Percentiles rank a stretch among this genome's conserved stretches.
Evolutionary conservation across 805 yeast species (phyloP).

Genomic region (Teunomyces cretensis): DNA sequence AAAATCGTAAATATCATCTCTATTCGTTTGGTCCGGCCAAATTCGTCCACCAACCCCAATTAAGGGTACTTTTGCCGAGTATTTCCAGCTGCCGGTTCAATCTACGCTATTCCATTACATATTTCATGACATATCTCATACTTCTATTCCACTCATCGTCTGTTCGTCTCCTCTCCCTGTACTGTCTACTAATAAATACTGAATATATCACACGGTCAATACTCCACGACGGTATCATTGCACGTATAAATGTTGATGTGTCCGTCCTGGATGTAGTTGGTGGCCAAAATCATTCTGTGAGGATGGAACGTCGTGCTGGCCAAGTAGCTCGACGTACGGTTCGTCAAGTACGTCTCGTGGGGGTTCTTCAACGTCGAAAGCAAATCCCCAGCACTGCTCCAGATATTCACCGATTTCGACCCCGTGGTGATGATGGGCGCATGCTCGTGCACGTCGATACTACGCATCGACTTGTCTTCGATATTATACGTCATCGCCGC

Average conservation of each 20-base stretch:
- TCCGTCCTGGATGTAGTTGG: slow-evolving; percentile 76
- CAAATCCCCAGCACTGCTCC: slow-evolving; percentile 82
- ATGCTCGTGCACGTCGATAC: slow-evolving; percentile 88
- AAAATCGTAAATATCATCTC: too few species aligned
- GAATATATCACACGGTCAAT: slow-evolving; percentile 12
- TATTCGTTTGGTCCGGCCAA: too few species aligned
- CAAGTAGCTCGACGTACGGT: slow-evolving; percentile 52
- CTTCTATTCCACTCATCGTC: too few species aligned
- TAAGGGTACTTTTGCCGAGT: too few species aligned
- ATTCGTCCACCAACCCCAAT: too few species aligned
- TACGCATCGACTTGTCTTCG: slow-evolving; percentile 52
- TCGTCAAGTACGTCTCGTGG: slow-evolving; percentile 43
- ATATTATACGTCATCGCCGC: slow-evolving; percentile 68
- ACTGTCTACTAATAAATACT: too few species aligned
- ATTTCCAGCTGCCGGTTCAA: too few species aligned
- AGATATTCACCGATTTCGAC: slow-evolving; percentile 70
- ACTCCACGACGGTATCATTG: slow-evolving; percentile 37
- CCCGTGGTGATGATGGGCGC: slow-evolving; percentile 94
- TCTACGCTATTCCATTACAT: too few species aligned
- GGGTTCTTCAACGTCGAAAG: slow-evolving; percentile 60
- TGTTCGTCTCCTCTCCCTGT: background rate
- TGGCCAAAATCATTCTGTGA: slow-evolving; percentile 90
- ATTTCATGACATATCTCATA: too few species aligned
- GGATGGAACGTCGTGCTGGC: slow-evolving; percentile 82
- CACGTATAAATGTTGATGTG: slow-evolving; percentile 59